Percentiles rank a stretch among this genome's conserved stretches.
Evolutionary conservation across 169 alveolate genomes (phyloP).

Genomic region (Babesia divergens): DNA sequence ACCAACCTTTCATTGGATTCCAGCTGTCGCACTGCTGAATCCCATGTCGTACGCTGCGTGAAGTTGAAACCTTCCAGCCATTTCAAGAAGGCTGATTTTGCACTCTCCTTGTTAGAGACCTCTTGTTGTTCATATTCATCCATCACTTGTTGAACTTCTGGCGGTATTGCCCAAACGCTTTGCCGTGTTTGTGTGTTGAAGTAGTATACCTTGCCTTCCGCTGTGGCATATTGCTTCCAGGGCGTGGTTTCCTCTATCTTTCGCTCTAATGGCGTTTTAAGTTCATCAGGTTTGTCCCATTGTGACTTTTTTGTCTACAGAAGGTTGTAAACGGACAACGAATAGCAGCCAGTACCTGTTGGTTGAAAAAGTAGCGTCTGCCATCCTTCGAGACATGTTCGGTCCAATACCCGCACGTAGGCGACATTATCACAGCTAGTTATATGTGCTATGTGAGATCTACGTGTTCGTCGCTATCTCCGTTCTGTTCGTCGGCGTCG

Average conservation of each 20-base stretch:
- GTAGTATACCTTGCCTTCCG: conserved; percentile 80
- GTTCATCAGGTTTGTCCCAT: conserved; percentile 83
- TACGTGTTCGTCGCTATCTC: conserved; percentile 34
- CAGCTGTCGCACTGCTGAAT: conserved; percentile 60
- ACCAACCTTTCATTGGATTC: conserved; percentile 62
- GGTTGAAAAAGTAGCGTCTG: conserved; percentile 74
- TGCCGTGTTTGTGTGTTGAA: conserved; percentile 71
- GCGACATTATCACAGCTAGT: background rate
- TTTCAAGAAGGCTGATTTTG: conserved; percentile 65
- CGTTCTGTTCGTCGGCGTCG: background rate
- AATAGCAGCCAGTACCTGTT: conserved; percentile 26
- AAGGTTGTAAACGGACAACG: background rate
- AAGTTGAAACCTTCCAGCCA: conserved; percentile 68
- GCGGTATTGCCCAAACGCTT: conserved; percentile 81
- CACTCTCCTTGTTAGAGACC: conserved; percentile 66
- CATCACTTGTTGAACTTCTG: conserved; percentile 67
- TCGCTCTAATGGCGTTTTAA: conserved; percentile 68
- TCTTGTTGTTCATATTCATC: conserved; percentile 64
- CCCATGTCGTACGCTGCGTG: conserved; percentile 76
- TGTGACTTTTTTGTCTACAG: conserved; percentile 74
- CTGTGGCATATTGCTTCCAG: conserved; percentile 78
- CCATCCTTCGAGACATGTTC: conserved; percentile 82
- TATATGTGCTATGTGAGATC: conserved; percentile 31
- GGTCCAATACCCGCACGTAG: conserved; percentile 62
- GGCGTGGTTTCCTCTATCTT: conserved; percentile 64